phyloP scores from a whole-genome alignment of 148 eudicot species.

The Fagopyrum homotropicum region DNA sequence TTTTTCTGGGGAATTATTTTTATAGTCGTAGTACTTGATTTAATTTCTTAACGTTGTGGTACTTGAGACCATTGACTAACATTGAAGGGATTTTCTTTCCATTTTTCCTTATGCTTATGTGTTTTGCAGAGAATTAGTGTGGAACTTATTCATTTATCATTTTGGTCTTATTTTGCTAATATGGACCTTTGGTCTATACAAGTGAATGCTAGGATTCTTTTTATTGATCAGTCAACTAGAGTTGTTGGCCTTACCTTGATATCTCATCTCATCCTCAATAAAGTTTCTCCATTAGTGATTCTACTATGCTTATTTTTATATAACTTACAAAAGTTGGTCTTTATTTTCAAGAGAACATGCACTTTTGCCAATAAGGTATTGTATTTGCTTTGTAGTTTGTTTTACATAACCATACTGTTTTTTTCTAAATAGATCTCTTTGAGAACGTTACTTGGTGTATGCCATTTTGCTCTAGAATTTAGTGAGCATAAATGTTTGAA shows the following conservation, averaged over 20 bases:
- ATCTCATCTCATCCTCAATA: slow-evolving; percentile 77
- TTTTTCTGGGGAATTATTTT: too few relatives aligned
- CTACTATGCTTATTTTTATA: slow-evolving; percentile 9
- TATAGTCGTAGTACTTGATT: too few relatives aligned
- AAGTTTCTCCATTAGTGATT: slow-evolving; percentile 81
- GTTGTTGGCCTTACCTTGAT: slow-evolving; percentile 91
- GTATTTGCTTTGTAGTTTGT: not conserved
- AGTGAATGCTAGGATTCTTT: slow-evolving; percentile 92
- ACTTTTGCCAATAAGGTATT: not conserved
- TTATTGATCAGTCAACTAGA: slow-evolving; percentile 86
- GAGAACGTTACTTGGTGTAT: not conserved
- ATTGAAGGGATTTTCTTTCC: too few relatives aligned
- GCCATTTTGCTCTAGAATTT: not conserved
- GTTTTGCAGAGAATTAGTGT: too few relatives aligned
- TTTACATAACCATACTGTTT: not conserved
- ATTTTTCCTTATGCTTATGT: too few relatives aligned
- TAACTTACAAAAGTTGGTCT: not conserved
- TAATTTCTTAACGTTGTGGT: too few relatives aligned
- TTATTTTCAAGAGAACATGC: not conserved
- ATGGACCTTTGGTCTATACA: slow-evolving; percentile 6
- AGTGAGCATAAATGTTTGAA: not conserved
- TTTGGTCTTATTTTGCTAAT: too few relatives aligned
- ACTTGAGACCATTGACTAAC: too few relatives aligned
- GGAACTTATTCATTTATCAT: too few relatives aligned
- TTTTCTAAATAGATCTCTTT: not conserved